Percentiles rank a stretch among this genome's conserved stretches.
Conservation (phyloP, 495 filamentous ascomycete genomes). For the Penicillium ochrochloron region DNA sequence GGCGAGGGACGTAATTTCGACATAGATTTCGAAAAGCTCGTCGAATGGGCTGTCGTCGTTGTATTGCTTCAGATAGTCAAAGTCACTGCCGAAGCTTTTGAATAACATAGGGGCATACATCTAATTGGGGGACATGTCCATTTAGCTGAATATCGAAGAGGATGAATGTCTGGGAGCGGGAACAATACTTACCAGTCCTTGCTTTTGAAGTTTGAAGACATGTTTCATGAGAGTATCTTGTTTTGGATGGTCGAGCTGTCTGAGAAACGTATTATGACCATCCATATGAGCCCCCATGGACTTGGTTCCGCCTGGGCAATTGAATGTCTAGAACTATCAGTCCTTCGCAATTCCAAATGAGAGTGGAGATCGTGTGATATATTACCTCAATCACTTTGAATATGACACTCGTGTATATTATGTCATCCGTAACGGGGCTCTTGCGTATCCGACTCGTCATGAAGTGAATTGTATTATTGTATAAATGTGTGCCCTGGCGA, state of each 20-base stretch:
- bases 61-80: constrained; percentile 11
- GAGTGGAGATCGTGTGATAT: neutral
- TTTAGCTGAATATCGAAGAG: neutral
- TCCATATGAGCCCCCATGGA: constrained; percentile 6
- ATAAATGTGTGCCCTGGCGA: constrained; percentile 3
- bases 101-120: constrained; percentile 7
- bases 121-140: neutral
- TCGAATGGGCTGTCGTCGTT: constrained; percentile 7
- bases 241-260: neutral
- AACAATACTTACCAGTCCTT: constrained; percentile 1
- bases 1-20: constrained; percentile 10
- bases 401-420: constrained; percentile 1
- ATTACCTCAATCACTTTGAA: constrained; percentile 8
- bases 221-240: neutral
- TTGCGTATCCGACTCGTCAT: neutral
- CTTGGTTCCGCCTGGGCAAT: neutral
- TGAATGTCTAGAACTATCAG: neutral
- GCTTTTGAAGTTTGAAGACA: constrained; percentile 6
- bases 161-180: neutral
- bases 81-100: constrained; percentile 4
- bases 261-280: constrained; percentile 5
- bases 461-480: constrained; percentile 1
- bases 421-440: neutral
- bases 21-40: constrained; percentile 14
- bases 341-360: neutral